A percentile compares a stretch with the other conserved stretches of the same genome.
These are phyloP conservation scores for Gossypium davidsonii DNA, from an alignment of 441 rosid species.

Conservation along the genomic window DNA sequence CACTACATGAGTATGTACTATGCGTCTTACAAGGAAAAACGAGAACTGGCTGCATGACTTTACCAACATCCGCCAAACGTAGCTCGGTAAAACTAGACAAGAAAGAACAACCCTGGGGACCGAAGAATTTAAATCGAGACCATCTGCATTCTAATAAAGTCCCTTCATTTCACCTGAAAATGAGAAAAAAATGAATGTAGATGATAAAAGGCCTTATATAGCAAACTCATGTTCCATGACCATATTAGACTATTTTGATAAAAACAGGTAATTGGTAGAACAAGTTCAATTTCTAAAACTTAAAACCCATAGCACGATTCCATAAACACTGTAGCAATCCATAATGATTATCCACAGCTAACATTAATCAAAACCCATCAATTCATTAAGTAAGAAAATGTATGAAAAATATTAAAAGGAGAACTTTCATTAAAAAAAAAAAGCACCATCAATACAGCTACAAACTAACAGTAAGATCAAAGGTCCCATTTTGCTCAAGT, in stretches of 20 bases:
- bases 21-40: slow-evolving; percentile 5
- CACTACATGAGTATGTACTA: slow-evolving; percentile 11
- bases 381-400: too few species aligned
- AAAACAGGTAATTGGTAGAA: background rate
- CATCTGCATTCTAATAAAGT: background rate
- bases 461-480: background rate
- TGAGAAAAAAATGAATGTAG: background rate
- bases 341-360: too few species aligned
- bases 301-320: background rate
- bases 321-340: too few species aligned
- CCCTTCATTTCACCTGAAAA: background rate
- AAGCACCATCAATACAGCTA: too few species aligned
- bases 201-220: background rate
- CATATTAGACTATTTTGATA: background rate
- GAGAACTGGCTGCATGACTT: slow-evolving; percentile 12
- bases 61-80: slow-evolving; percentile 6
- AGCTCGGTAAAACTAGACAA: background rate
- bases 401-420: too few species aligned
- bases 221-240: background rate
- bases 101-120: background rate
- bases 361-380: too few species aligned
- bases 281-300: background rate
- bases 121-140: background rate
- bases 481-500: background rate
- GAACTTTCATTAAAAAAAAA: too few species aligned